Conservation (phyloP, 306 rosid genomes). For the Macrotyloma uniflorum region DNA sequence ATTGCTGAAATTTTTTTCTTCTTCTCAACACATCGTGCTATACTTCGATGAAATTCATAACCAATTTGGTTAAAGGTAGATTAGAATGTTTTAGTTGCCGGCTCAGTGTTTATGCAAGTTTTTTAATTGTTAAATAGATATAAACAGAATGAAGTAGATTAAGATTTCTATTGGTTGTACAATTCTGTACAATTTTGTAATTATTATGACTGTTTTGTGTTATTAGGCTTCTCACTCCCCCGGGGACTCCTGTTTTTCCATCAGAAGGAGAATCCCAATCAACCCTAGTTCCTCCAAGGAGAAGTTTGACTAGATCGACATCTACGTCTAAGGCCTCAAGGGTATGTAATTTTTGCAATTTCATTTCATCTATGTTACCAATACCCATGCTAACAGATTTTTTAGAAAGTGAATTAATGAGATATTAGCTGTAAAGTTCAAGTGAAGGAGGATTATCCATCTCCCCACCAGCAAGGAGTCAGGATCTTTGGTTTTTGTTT, state of each 20-base stretch:
- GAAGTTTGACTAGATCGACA: constrained; percentile 67
- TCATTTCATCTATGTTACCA: background rate
- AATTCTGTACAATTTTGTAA: too few species aligned
- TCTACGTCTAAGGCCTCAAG: constrained; percentile 79
- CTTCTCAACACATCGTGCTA: background rate
- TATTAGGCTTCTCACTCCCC: constrained; percentile 97
- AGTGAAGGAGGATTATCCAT: background rate
- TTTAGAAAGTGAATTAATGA: background rate
- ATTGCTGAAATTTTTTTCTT: background rate
- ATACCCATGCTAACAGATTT: background rate
- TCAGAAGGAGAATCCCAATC: constrained; percentile 66
- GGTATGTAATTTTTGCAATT: constrained; percentile 51
- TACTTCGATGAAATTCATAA: background rate
- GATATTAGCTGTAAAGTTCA: background rate
- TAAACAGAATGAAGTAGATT: background rate
- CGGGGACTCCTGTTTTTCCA: constrained; percentile 86
- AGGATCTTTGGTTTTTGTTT: background rate
- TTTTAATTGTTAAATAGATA: background rate
- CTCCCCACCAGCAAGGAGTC: constrained; percentile 12
- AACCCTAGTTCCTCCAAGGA: constrained; percentile 56
- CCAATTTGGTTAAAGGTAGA: constrained; percentile 9
- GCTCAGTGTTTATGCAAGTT: constrained; percentile 4
- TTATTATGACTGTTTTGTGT: constrained; percentile 27
- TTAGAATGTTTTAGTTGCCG: constrained; percentile 15
- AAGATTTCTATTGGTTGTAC: constrained; percentile 13